Conservation (phyloP, 257 asterid genomes). For the Orobanche coerulescens region DNA sequence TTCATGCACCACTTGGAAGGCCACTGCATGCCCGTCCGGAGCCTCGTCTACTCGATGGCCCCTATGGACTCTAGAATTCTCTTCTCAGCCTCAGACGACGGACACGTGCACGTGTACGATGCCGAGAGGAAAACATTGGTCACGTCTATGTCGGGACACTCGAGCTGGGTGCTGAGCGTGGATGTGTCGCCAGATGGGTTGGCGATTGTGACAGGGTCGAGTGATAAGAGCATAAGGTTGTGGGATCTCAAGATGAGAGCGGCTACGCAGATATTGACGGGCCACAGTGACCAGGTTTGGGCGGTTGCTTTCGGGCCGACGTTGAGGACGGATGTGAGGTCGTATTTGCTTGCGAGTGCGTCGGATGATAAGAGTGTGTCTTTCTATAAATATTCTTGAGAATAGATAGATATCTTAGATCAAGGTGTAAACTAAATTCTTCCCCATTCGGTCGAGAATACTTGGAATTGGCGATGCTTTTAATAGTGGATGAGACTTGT, state of each 20-base stretch:
- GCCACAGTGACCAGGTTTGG: constrained; percentile 92
- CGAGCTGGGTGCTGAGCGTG: constrained; percentile 88
- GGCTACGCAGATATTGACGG: constrained; percentile 70
- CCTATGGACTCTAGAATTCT: constrained; percentile 77
- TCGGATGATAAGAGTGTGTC: constrained; percentile 87
- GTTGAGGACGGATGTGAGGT: constrained; percentile 39
- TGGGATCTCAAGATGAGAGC: constrained; percentile 98
- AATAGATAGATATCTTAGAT: neutral
- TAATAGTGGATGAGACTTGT: constrained; percentile 14
- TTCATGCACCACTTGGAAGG: constrained; percentile 92
- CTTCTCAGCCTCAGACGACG: constrained; percentile 89
- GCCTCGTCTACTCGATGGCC: constrained; percentile 77
- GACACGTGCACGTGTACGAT: constrained; percentile 78
- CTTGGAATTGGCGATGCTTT: neutral
- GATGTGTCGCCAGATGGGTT: constrained; percentile 87
- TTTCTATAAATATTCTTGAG: constrained; percentile 64
- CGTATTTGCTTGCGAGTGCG: constrained; percentile 82
- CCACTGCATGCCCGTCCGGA: constrained; percentile 86
- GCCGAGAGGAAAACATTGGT: constrained; percentile 71
- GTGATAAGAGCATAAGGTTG: constrained; percentile 71
- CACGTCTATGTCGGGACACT: constrained; percentile 72
- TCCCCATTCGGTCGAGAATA: constrained; percentile 11
- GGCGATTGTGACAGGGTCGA: constrained; percentile 86
- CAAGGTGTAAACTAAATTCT: neutral
- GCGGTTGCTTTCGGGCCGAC: constrained; percentile 86